Percentiles rank a stretch among this genome's conserved stretches.
Conservation (phyloP, 345 rosid species). For the Anastatica hierochuntica region DNA sequence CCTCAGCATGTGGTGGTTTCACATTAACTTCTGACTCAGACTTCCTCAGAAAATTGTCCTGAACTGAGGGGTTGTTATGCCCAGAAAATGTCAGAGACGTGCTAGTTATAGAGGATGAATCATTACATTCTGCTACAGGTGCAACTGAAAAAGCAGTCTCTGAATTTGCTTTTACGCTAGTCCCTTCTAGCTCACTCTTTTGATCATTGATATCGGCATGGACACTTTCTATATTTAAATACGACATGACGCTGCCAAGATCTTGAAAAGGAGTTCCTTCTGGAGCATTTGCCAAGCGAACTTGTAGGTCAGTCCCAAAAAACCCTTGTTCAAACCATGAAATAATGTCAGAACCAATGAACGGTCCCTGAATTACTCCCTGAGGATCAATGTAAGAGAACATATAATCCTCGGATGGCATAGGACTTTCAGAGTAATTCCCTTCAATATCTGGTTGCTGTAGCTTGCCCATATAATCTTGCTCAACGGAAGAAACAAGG, state of each 20-base stretch:
- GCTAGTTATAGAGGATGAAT: too few species aligned
- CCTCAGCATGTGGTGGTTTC: slow-evolving; percentile 24
- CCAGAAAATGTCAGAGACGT: slow-evolving; percentile 10
- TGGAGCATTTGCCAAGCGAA: slow-evolving; percentile 62
- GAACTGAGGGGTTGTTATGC: too few species aligned
- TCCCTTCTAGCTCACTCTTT: slow-evolving; percentile 29
- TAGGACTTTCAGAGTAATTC: slow-evolving; percentile 17
- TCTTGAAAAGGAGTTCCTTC: slow-evolving; percentile 63
- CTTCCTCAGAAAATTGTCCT: slow-evolving; percentile 26
- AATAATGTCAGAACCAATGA: slow-evolving; percentile 63
- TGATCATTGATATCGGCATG: slow-evolving; percentile 14
- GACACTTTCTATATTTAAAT: slow-evolving; percentile 33
- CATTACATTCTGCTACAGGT: slow-evolving; percentile 26
- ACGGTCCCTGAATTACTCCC: slow-evolving; percentile 79
- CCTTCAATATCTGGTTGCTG: slow-evolving; percentile 16
- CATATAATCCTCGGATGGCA: slow-evolving; percentile 48
- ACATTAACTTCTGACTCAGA: slow-evolving; percentile 37
- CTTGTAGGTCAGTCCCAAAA: slow-evolving; percentile 75
- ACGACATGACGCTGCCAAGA: slow-evolving; percentile 61
- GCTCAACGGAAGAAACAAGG: slow-evolving; percentile 26
- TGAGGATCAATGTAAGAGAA: slow-evolving; percentile 83
- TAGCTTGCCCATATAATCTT: slow-evolving; percentile 15
- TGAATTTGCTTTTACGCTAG: slow-evolving; percentile 30
- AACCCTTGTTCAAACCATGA: slow-evolving; percentile 90
- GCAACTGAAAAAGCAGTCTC: slow-evolving; percentile 31